phyloP scores from a whole-genome alignment of 179 eudicot species.

The Dionaea muscipula region DNA sequence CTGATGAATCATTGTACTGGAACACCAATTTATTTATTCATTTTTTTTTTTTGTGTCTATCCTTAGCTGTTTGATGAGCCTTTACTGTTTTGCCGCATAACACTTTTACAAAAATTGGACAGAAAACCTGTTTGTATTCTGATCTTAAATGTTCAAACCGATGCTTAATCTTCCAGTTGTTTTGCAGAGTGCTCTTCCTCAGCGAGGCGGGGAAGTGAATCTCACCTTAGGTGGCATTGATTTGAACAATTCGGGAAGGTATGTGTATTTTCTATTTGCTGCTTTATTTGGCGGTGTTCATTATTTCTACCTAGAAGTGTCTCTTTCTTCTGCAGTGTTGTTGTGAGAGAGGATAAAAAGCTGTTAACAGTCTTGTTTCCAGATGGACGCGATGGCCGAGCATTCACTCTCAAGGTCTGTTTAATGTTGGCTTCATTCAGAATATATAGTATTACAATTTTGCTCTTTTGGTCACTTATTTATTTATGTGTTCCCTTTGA shows the following conservation, averaged over 20 bases:
- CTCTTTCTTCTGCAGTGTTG: constrained; percentile 54
- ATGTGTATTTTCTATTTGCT: constrained; percentile 5
- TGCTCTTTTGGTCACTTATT: neutral
- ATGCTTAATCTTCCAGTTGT: constrained; percentile 10
- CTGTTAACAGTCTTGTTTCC: constrained; percentile 88
- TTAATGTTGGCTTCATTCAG: neutral
- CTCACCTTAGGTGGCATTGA: constrained; percentile 95
- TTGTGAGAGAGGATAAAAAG: constrained; percentile 94
- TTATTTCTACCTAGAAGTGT: constrained; percentile 12
- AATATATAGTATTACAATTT: neutral
- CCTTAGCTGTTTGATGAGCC: too few relatives aligned
- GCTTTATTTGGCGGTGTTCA: constrained; percentile 2
- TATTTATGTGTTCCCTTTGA: constrained; percentile 8
- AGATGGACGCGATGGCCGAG: constrained; percentile 97
- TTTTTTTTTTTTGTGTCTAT: too few relatives aligned
- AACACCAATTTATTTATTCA: too few relatives aligned
- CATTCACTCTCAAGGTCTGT: constrained; percentile 89
- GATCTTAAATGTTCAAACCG: neutral
- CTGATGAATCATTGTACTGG: too few relatives aligned
- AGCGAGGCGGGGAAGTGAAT: constrained; percentile 92
- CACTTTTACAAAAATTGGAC: too few relatives aligned
- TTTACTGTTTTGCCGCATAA: too few relatives aligned
- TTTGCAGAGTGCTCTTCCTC: constrained; percentile 74
- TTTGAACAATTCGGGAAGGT: constrained; percentile 99
- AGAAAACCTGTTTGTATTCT: neutral